These are phyloP conservation scores for Monosporascus ibericus DNA, from an alignment of 2,329 filamentous ascomycete species.

Conservation along the genomic window DNA sequence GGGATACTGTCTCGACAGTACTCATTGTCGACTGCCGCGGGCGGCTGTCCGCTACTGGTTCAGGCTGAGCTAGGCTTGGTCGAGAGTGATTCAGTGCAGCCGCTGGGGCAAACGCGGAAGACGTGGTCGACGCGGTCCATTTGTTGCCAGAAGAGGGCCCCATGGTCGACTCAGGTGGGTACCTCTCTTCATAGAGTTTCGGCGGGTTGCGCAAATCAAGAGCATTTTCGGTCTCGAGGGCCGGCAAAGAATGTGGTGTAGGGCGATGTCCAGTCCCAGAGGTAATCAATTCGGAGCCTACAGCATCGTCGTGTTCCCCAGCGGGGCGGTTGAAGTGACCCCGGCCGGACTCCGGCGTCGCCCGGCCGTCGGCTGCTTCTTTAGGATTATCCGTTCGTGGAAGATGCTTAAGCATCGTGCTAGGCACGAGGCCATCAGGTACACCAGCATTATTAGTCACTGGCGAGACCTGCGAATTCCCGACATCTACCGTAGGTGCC, in stretches of 20 bases:
- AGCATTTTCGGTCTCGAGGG: constrained; percentile 16
- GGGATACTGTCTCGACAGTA: constrained; percentile 42
- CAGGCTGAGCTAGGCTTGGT: constrained; percentile 26
- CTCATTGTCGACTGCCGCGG: constrained; percentile 40
- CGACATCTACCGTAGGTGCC: constrained; percentile 7
- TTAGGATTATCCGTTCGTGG: constrained; percentile 10
- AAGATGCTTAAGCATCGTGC: constrained; percentile 14
- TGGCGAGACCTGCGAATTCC: constrained; percentile 11
- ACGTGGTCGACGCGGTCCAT: constrained; percentile 9
- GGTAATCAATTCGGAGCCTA: constrained; percentile 15
- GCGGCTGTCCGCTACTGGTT: constrained; percentile 28
- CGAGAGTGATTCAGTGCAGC: constrained; percentile 40
- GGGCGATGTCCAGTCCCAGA: constrained; percentile 11
- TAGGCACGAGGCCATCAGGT: constrained; percentile 14
- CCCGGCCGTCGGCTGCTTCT: constrained; percentile 3
- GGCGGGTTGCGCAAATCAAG: constrained; percentile 4
- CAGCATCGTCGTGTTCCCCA: constrained; percentile 16
- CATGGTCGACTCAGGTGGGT: background rate
- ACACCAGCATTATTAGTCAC: constrained; percentile 10
- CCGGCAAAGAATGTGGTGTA: constrained; percentile 16
- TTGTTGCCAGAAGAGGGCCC: constrained; percentile 4
- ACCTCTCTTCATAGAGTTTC: background rate
- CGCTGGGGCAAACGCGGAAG: constrained; percentile 31
- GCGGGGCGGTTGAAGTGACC: constrained; percentile 9
- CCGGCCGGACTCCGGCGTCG: constrained; percentile 1